Percentiles rank a stretch among this genome's conserved stretches.
phyloP scores from a whole-genome alignment of 139 green algal species.

The Eudorina sp. region DNA sequence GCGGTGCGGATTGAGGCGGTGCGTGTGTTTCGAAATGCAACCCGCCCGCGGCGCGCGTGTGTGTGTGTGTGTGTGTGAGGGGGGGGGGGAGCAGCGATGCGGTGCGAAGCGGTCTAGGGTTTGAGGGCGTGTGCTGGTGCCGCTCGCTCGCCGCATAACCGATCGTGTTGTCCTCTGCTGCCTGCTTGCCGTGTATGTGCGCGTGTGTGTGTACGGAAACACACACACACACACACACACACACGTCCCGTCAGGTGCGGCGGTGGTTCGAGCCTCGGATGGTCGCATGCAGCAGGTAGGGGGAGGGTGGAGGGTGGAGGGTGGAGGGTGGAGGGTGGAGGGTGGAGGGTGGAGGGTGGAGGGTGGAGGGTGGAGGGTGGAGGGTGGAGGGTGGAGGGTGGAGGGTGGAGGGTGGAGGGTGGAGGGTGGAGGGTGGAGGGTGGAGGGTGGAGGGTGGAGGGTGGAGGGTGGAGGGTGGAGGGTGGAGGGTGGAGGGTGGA shows the following conservation, averaged over 20 bases:
- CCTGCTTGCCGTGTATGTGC: too few relatives aligned
- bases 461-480: neutral
- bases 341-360: neutral
- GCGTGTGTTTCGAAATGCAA: too few relatives aligned
- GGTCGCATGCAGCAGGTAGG: slow-evolving; percentile 58
- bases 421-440: neutral
- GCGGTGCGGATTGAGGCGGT: too few relatives aligned
- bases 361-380: neutral
- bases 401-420: slow-evolving; percentile 11
- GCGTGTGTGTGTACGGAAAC: too few relatives aligned
- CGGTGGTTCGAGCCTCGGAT: slow-evolving; percentile 56
- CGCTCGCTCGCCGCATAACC: too few relatives aligned
- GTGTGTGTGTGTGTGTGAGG: too few relatives aligned
- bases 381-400: neutral
- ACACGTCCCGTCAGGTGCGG: slow-evolving; percentile 38
- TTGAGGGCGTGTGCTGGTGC: too few relatives aligned
- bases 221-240: too few relatives aligned
- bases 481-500: neutral
- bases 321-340: neutral
- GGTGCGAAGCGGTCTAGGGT: too few relatives aligned
- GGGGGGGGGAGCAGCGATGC: too few relatives aligned
- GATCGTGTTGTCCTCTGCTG: too few relatives aligned
- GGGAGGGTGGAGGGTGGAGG: neutral
- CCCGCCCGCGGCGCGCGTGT: too few relatives aligned
- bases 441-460: slow-evolving; percentile 1